A percentile compares a stretch with the other conserved stretches of the same genome.
phyloP scores from a whole-genome alignment of 1,139 yeast species.

The Tardiomyces depauwii region DNA sequence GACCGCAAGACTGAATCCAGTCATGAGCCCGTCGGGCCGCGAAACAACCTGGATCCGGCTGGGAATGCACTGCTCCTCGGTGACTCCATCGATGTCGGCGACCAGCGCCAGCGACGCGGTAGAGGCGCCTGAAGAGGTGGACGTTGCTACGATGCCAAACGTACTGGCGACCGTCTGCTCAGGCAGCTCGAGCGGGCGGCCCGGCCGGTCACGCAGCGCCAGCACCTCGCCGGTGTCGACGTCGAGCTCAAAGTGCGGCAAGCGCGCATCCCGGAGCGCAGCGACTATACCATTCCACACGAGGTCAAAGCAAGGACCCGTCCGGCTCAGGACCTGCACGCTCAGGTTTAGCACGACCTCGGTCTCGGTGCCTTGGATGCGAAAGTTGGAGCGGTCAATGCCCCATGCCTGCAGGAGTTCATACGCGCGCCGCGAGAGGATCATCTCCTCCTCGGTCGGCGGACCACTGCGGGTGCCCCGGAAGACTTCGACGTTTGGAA shows the following conservation, averaged over 20 bases:
- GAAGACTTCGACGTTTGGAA: conserved; percentile 72
- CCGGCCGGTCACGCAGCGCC: background rate
- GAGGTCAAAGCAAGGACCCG: conserved; percentile 73
- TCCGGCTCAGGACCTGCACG: conserved; percentile 65
- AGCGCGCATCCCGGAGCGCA: conserved; percentile 47
- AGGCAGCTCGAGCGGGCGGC: background rate
- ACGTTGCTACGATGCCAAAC: background rate
- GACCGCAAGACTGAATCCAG: conserved; percentile 11
- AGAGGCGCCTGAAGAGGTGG: too few species aligned
- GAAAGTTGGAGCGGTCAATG: conserved; percentile 27
- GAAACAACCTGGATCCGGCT: conserved; percentile 34
- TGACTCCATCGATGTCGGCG: conserved; percentile 70
- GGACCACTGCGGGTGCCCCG: conserved; percentile 57
- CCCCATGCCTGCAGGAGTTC: conserved; percentile 31
- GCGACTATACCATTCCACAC: conserved; percentile 60
- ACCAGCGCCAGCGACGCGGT: conserved; percentile 30
- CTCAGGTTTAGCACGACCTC: conserved; percentile 62
- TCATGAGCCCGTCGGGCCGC: conserved; percentile 14
- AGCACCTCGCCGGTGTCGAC: conserved; percentile 6
- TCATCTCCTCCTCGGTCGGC: conserved; percentile 89
- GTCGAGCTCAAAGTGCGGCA: conserved; percentile 52
- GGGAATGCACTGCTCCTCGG: conserved; percentile 48
- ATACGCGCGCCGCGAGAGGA: conserved; percentile 55
- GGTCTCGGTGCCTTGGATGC: conserved; percentile 28
- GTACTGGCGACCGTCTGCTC: background rate